Evolutionary conservation across 495 filamentous ascomycete genomes (phyloP).

Genomic region (Annulohypoxylon stygium): DNA sequence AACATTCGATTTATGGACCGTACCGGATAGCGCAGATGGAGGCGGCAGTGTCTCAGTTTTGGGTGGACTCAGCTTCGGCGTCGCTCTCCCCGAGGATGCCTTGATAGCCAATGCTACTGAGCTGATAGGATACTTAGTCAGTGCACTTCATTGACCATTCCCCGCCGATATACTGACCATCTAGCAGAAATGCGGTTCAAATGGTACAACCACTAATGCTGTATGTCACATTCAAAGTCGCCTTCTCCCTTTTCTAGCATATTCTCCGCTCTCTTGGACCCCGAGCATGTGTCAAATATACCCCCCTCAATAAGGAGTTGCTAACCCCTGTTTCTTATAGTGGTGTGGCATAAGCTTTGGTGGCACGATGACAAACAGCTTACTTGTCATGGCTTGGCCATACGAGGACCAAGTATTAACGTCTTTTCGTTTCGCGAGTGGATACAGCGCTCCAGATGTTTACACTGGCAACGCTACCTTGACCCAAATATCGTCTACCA

Average conservation of each 20-base stretch:
- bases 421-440: slow-evolving; percentile 68
- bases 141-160: neutral
- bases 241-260: no score
- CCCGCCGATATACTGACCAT: slow-evolving; percentile 40
- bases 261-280: no score
- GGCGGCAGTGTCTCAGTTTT: slow-evolving; percentile 25
- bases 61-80: slow-evolving; percentile 62
- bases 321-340: no score
- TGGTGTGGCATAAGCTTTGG: slow-evolving; percentile 71
- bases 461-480: slow-evolving; percentile 71
- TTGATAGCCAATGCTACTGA: slow-evolving; percentile 58
- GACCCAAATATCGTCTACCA: slow-evolving; percentile 68
- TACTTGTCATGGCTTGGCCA: slow-evolving; percentile 70
- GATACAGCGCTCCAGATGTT: slow-evolving; percentile 67
- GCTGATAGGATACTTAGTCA: slow-evolving; percentile 63
- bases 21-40: slow-evolving; percentile 43
- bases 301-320: no score
- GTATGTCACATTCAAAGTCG: no score
- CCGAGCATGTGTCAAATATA: no score
- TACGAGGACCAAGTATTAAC: slow-evolving; percentile 65
- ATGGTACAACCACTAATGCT: slow-evolving; percentile 53
- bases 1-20: slow-evolving; percentile 49
- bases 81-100: slow-evolving; percentile 61
- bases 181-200: slow-evolving; percentile 35
- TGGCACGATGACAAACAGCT: slow-evolving; percentile 69